phyloP scores from a whole-genome alignment of 768 basidiomycete genomes.

The Rhizopogon rudus region DNA sequence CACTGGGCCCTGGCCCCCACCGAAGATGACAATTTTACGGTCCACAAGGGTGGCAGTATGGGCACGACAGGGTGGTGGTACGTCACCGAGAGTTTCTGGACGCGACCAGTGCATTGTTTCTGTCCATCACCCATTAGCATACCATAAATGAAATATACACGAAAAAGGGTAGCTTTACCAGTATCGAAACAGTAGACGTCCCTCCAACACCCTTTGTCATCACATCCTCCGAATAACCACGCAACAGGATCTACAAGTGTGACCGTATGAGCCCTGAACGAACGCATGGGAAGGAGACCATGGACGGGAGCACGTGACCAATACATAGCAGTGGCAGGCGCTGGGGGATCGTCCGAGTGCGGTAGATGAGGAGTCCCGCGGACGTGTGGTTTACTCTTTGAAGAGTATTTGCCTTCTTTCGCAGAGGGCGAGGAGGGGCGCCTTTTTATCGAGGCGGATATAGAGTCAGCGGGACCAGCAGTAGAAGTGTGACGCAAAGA shows the following conservation, averaged over 20 bases:
- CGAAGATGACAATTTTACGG: constrained; percentile 75
- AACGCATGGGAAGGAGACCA: constrained; percentile 59
- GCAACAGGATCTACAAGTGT: constrained; percentile 78
- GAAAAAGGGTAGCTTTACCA: constrained; percentile 36
- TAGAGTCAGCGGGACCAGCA: constrained; percentile 17
- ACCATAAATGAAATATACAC: neutral
- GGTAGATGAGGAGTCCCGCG: constrained; percentile 55
- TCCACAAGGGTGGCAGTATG: constrained; percentile 86
- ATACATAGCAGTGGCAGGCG: constrained; percentile 75
- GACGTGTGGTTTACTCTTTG: constrained; percentile 24
- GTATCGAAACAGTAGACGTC: constrained; percentile 86
- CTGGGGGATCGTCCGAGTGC: constrained; percentile 52
- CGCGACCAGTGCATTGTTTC: constrained; percentile 90
- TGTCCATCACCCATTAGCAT: constrained; percentile 18
- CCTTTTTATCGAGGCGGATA: constrained; percentile 19
- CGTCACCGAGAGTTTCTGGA: constrained; percentile 70
- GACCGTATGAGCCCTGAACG: constrained; percentile 78
- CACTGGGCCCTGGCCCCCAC: constrained; percentile 76
- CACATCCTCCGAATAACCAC: constrained; percentile 90
- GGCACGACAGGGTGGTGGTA: constrained; percentile 79
- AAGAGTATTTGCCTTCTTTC: constrained; percentile 16
- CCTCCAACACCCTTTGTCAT: constrained; percentile 67
- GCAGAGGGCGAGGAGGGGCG: constrained; percentile 22
- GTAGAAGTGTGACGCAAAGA: constrained; percentile 27
- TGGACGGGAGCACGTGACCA: constrained; percentile 84